A percentile compares a stretch with the other conserved stretches of the same genome.
Conservation (phyloP, 257 asterid species). For the Dorcoceras hygrometricum region DNA sequence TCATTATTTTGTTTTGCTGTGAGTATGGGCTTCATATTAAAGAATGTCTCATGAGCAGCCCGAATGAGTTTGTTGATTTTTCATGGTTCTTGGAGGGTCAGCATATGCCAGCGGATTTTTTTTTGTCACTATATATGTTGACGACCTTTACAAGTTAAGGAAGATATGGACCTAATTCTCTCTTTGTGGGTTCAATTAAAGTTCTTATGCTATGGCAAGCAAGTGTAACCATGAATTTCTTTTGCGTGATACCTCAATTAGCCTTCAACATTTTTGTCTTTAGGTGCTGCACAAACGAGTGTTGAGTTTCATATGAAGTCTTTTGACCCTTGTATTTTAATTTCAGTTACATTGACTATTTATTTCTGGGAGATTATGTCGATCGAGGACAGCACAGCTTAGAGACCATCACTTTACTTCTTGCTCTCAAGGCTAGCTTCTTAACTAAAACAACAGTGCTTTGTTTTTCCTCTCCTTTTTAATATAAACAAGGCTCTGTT, state of each 20-base stretch:
- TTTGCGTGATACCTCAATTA: not conserved
- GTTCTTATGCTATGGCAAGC: not conserved
- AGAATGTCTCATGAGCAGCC: not conserved
- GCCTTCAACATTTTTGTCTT: not conserved
- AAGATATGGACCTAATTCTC: not conserved
- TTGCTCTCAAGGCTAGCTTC: conserved; percentile 83
- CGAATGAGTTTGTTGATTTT: not conserved
- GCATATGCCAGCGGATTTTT: not conserved
- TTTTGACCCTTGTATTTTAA: conserved; percentile 24
- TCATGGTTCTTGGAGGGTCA: not conserved
- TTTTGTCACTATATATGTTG: not conserved
- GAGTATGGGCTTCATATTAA: not conserved
- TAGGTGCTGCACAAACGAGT: not conserved
- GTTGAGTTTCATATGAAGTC: conserved; percentile 2
- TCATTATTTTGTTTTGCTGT: not conserved
- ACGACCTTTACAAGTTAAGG: not conserved
- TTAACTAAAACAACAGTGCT: conserved; percentile 5
- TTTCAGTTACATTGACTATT: conserved; percentile 92
- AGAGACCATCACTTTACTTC: conserved; percentile 97
- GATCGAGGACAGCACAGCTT: conserved; percentile 99
- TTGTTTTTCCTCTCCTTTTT: not conserved
- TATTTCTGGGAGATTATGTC: conserved; percentile 97
- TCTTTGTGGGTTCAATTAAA: not conserved
- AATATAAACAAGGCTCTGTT: not conserved
- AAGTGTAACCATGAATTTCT: not conserved